Evolutionary conservation across 441 rosid genomes (phyloP), one percentile per base, ranked within the genome.

Genomic region (Erodium trifolium): DNA sequence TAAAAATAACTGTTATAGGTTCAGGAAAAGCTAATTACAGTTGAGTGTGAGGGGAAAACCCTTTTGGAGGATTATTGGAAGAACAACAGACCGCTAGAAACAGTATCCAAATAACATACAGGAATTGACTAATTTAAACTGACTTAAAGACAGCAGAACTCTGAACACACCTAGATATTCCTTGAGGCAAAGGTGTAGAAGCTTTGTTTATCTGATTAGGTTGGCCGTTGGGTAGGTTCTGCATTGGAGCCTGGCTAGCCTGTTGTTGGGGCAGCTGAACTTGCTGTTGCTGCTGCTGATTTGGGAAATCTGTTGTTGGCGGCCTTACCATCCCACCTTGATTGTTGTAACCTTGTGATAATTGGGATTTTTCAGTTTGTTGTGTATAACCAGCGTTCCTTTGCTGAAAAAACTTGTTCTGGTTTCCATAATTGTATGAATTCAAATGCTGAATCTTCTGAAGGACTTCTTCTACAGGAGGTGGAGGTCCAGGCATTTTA

Each of bases 91-190:
- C 71, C 18, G 67, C 74, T 74, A 65, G 71, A 60, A 75, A 77
- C 73, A 79, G 70, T 70, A 70, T 81, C 77, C 80, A 80, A 78
- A 78, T 67, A 67, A 72, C 71, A 72, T 84, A 82, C 82, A 79
- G 68, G 23, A 73, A 76, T 45, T 76, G 76, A 69, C 79, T 85
- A 87, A 88, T 87, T 83, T 53, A 83, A 81, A 85, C 79, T 82
- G 47, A 81, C 79, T 84, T 81, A 86, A 85, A 87, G 83, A 86
- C 86, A 84, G 76, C 82, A 82, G 94, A 77, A 78, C 90, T 89
- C 96, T 82, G 88, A 87, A 92, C 97, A 86, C 85, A 95, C 99
- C 99, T 95, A 91, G 95, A 86, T 78, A 87, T 82, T 84, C 99
- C 98, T 79, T 77, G 99, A 79, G 99, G 97, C 90, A 95, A 88